A percentile compares a stretch with the other conserved stretches of the same genome.
Conservation (phyloP, 805 yeast genomes). For the Wickerhamiella alocasiicola region DNA sequence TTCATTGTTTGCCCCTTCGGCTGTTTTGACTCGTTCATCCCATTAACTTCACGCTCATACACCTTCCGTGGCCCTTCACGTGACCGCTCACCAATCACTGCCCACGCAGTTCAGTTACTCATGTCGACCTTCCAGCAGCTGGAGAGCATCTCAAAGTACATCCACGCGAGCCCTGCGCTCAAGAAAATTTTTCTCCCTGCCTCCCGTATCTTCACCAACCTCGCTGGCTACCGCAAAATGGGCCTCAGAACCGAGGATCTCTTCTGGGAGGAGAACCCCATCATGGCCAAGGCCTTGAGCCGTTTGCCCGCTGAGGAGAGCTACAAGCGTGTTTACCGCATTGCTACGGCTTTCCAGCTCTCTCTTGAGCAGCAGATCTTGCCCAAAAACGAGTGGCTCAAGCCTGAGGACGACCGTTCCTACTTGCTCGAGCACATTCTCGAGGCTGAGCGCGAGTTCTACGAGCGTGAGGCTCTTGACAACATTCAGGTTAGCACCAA, state of each 20-base stretch:
- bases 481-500: constrained; percentile 40
- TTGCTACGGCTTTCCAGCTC: constrained; percentile 82
- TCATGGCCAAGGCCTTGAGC: constrained; percentile 71
- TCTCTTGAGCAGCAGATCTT: constrained; percentile 73
- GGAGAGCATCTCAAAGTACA: constrained; percentile 45
- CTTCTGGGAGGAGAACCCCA: constrained; percentile 74
- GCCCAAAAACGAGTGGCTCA: constrained; percentile 66
- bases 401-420: constrained; percentile 48
- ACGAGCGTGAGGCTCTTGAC: constrained; percentile 81
- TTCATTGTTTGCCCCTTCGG: too few relatives aligned
- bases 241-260: constrained; percentile 85
- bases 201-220: constrained; percentile 57
- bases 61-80: constrained; percentile 1
- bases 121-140: constrained; percentile 31
- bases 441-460: constrained; percentile 87
- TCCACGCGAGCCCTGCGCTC: constrained; percentile 68
- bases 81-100: constrained; percentile 9
- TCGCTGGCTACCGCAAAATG: constrained; percentile 87
- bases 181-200: constrained; percentile 67
- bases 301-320: constrained; percentile 77
- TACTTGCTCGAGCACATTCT: constrained; percentile 80
- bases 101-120: constrained; percentile 10
- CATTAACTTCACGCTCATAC: background rate
- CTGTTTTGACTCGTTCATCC: too few relatives aligned
- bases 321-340: constrained; percentile 87